phyloP scores from a whole-genome alignment of 2,329 filamentous ascomycete species.

The Venturia nashicola region DNA sequence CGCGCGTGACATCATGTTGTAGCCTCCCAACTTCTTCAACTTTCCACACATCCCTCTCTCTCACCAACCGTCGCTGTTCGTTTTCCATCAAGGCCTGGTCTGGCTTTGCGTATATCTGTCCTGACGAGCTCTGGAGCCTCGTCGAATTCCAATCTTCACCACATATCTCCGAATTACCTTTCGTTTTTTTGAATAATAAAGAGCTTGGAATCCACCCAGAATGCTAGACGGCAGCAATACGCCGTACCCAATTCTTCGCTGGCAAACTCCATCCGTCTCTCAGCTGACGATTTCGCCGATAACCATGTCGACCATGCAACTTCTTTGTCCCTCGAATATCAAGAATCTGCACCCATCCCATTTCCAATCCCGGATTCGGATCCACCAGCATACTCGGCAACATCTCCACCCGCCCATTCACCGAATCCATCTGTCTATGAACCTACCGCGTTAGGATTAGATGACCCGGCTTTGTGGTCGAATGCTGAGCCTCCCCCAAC shows the following conservation, averaged over 20 bases:
- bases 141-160: neutral
- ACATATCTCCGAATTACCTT: neutral
- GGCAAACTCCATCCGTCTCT: neutral
- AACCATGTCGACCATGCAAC: neutral
- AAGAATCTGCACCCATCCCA: neutral
- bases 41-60: neutral
- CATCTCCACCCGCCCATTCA: constrained; percentile 4
- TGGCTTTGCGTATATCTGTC: neutral
- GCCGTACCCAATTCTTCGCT: constrained; percentile 7
- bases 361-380: neutral
- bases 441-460: neutral
- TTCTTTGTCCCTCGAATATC: neutral
- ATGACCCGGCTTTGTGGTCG: neutral
- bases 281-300: constrained; percentile 8
- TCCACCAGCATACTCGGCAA: constrained; percentile 2
- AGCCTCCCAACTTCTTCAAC: neutral
- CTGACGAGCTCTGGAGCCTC: neutral
- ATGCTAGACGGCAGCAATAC: constrained; percentile 11
- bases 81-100: neutral
- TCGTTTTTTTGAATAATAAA: neutral
- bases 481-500: constrained; percentile 1
- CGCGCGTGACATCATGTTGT: constrained; percentile 5
- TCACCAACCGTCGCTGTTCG: neutral
- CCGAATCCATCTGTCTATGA: neutral
- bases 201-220: neutral